Evolutionary conservation across 108 stramenopile species (phyloP).

Genomic region (Fragilaria crotonensis): DNA sequence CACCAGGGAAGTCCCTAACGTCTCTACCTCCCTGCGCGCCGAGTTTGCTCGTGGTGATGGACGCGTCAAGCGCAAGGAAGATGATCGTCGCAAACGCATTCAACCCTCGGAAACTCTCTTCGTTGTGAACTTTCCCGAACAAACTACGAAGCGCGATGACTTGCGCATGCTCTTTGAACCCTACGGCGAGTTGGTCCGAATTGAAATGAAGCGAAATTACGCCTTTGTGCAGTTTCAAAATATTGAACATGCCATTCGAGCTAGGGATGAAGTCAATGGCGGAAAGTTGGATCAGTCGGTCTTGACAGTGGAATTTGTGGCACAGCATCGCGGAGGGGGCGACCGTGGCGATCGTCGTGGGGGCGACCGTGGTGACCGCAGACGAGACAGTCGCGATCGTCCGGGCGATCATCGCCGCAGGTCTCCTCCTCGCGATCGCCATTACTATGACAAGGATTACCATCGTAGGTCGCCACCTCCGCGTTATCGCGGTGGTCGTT

Average conservation of each 20-base stretch:
- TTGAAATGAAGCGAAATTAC: slow-evolving; percentile 91
- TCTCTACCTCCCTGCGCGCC: slow-evolving; percentile 67
- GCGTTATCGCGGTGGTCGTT: not conserved
- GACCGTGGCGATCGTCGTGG: slow-evolving; percentile 17
- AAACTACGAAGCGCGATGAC: slow-evolving; percentile 82
- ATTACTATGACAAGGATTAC: not conserved
- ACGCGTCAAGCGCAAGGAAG: slow-evolving; percentile 84
- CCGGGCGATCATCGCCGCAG: slow-evolving; percentile 1
- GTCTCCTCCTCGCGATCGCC: slow-evolving; percentile 11
- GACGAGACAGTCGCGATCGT: not conserved
- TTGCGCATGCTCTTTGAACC: slow-evolving; percentile 71
- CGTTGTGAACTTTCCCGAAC: slow-evolving; percentile 84
- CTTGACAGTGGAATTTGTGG: slow-evolving; percentile 83
- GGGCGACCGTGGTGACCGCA: slow-evolving; percentile 9
- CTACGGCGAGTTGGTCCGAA: slow-evolving; percentile 69
- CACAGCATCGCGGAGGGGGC: slow-evolving; percentile 34
- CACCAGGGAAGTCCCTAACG: slow-evolving; percentile 52
- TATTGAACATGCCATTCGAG: slow-evolving; percentile 65
- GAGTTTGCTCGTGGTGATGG: slow-evolving; percentile 89
- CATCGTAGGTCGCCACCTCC: not conserved
- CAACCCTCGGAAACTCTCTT: slow-evolving; percentile 67
- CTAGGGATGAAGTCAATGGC: slow-evolving; percentile 77
- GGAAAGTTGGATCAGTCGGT: slow-evolving; percentile 80
- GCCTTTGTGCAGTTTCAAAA: slow-evolving; percentile 83
- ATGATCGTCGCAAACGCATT: slow-evolving; percentile 84